Base-by-base conservation (phyloP, 805 yeast genomes). In the Yarrowia sp. region DNA sequence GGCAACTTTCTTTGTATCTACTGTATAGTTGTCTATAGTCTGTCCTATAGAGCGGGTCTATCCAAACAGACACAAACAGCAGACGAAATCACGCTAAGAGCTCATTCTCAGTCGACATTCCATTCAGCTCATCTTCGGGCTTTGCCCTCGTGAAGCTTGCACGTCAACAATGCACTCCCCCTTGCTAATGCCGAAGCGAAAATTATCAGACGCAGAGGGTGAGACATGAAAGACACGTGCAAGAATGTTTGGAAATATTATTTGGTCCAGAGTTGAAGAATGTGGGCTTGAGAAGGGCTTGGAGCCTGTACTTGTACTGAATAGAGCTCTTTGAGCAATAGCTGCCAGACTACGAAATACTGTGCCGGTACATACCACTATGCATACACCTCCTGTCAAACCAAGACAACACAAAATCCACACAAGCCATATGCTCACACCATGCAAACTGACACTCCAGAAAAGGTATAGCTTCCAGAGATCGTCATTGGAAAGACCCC, bases 131-230 rank as follows among this genome's bases (percentile, higher is more conserved):
- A 9, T 7, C 24, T 1, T 14, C 24, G 41, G 41, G 24, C 3
- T 19, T 12, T 36, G 41, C 24, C 41, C 25, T 36, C 39, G 39
- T 36, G 39, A 36, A 38, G 9, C 7, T 19, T 3, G 14, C 44
- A 39, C 44, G 13, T 39, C 27, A 6, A 1, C 18, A 13, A 39
- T 22, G 44, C 44, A 39, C 27, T n/a, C 42, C 42, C 44, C 44
- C 27, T 39, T 39, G 44, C 41, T 39, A 39, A 21, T 39, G 44
- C 44, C 27, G 44, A 39, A 39, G 44, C 44, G 27, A 39, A 39
- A 36, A 18, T 6, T 9, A 18, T 8, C 21, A 4, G 14, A n/a
- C 14, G 4, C 13, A n/a, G 21, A 8, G 5, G 5, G 12, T 16
- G 38, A 16, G 13, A 35, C 38, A 13, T 21, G 24, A 12, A 18